Percentiles rank a stretch among this genome's conserved stretches.
These are phyloP conservation scores for Kodamaea anthophila DNA, from an alignment of 1,139 yeast species.

Conservation along the genomic window DNA sequence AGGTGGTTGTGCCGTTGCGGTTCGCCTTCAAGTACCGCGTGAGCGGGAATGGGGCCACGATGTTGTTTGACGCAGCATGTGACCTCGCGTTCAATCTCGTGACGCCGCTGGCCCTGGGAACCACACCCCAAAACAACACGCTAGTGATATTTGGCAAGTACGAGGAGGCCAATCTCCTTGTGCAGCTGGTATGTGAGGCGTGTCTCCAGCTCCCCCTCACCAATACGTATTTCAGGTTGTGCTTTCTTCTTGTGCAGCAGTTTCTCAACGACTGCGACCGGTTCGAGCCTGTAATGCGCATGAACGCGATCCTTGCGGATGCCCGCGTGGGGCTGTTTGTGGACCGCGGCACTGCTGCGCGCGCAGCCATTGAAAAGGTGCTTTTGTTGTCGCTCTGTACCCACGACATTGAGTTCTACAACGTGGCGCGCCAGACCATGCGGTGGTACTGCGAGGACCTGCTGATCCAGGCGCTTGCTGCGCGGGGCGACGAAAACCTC, in stretches of 20 bases:
- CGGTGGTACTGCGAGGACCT: slow-evolving; percentile 25
- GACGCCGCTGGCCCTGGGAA: slow-evolving; percentile 5
- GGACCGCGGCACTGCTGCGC: slow-evolving; percentile 16
- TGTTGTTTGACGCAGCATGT: slow-evolving; percentile 33
- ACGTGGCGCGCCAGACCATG: slow-evolving; percentile 45
- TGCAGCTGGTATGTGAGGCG: slow-evolving; percentile 33
- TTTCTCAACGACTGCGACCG: slow-evolving; percentile 22
- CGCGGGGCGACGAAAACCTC: slow-evolving; percentile 14
- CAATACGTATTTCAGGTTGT: slow-evolving; percentile 34
- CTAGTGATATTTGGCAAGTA: slow-evolving; percentile 24
- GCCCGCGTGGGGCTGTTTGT: slow-evolving; percentile 15
- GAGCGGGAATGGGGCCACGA: slow-evolving; percentile 3
- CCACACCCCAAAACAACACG: slow-evolving; percentile 12
- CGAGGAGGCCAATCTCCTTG: slow-evolving; percentile 27
- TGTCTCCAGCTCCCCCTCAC: slow-evolving; percentile 30
- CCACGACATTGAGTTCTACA: slow-evolving; percentile 52
- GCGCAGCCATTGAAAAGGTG: slow-evolving; percentile 37
- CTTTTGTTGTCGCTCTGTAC: slow-evolving; percentile 48
- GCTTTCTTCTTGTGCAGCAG: slow-evolving; percentile 31
- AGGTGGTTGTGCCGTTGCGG: slow-evolving; percentile 27
- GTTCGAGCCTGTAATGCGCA: slow-evolving; percentile 16
- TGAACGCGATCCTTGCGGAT: slow-evolving; percentile 21
- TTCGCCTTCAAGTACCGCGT: slow-evolving; percentile 26
- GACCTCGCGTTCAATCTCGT: slow-evolving; percentile 30
- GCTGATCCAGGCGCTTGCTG: slow-evolving; percentile 3